Conservation (phyloP, 2,329 filamentous ascomycete genomes). For the Chaetomiaceae sp. region DNA sequence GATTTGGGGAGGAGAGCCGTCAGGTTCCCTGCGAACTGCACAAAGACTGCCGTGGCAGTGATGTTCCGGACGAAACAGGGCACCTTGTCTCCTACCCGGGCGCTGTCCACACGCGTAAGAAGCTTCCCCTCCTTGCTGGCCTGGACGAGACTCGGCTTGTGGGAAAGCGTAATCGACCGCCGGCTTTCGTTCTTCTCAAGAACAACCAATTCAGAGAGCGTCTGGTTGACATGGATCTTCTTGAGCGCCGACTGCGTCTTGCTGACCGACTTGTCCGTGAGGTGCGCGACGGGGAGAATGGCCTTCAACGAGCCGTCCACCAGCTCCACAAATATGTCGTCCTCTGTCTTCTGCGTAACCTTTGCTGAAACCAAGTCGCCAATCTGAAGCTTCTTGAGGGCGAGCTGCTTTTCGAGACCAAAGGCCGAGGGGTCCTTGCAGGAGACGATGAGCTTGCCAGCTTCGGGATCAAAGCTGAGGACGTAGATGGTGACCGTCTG, state of each 20-base stretch:
- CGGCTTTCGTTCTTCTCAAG: slow-evolving; percentile 80
- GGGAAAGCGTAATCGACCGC: slow-evolving; percentile 69
- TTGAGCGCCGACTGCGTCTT: slow-evolving; percentile 75
- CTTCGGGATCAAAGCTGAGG: slow-evolving; percentile 69
- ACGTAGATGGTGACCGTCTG: slow-evolving; percentile 90
- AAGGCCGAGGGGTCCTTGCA: slow-evolving; percentile 86
- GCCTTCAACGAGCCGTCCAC: slow-evolving; percentile 70
- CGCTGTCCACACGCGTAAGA: slow-evolving; percentile 65
- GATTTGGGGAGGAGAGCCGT: slow-evolving; percentile 76
- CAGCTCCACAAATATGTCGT: slow-evolving; percentile 73
- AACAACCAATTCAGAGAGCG: slow-evolving; percentile 73
- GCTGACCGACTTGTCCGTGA: slow-evolving; percentile 76
- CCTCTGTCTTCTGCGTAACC: slow-evolving; percentile 74
- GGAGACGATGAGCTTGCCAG: slow-evolving; percentile 73
- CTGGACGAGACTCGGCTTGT: slow-evolving; percentile 77
- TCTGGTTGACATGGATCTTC: slow-evolving; percentile 79
- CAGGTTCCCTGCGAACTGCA: slow-evolving; percentile 77
- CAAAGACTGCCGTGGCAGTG: slow-evolving; percentile 73
- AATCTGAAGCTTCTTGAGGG: slow-evolving; percentile 66
- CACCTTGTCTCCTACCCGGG: slow-evolving; percentile 62
- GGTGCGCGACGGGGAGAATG: slow-evolving; percentile 68
- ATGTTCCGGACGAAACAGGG: slow-evolving; percentile 83
- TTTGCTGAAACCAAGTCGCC: slow-evolving; percentile 73
- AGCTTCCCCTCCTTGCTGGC: slow-evolving; percentile 68
- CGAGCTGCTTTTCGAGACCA: slow-evolving; percentile 68